Conservation (phyloP, 2,329 filamentous ascomycete genomes). For the Chrysosporium keratinophilum region DNA sequence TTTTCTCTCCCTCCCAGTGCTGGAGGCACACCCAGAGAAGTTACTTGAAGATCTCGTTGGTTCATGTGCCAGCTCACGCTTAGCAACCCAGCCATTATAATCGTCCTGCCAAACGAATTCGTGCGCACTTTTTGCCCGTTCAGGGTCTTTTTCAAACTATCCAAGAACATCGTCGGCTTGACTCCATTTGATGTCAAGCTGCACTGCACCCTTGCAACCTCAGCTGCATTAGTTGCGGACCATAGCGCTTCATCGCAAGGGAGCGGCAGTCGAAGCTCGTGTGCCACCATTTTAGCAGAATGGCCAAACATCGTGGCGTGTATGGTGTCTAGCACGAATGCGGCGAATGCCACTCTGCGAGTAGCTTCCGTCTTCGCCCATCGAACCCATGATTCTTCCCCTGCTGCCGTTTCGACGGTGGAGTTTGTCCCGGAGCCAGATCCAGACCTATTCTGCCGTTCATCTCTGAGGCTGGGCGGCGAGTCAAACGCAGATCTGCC, state of each 20-base stretch:
- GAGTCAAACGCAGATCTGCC: conserved; percentile 77
- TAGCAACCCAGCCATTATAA: conserved; percentile 85
- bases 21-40: conserved; percentile 67
- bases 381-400: conserved; percentile 87
- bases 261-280: conserved; percentile 82
- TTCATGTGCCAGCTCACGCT: conserved; percentile 98
- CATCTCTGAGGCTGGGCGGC: conserved; percentile 62
- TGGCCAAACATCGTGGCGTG: conserved; percentile 98
- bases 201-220: conserved; percentile 74
- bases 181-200: conserved; percentile 68
- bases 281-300: conserved; percentile 90
- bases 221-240: conserved; percentile 77
- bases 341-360: conserved; percentile 77
- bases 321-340: conserved; percentile 89
- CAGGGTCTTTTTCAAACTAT: conserved; percentile 79
- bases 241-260: conserved; percentile 90
- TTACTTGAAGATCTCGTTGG: conserved; percentile 85
- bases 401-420: conserved; percentile 42
- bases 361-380: conserved; percentile 96
- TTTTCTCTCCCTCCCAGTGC: conserved; percentile 79
- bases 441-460: conserved; percentile 35
- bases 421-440: conserved; percentile 34
- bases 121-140: conserved; percentile 78
- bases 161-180: conserved; percentile 77
- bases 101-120: conserved; percentile 84